Conservation (phyloP, 208 protist genomes). For the Trypanosoma mega region DNA sequence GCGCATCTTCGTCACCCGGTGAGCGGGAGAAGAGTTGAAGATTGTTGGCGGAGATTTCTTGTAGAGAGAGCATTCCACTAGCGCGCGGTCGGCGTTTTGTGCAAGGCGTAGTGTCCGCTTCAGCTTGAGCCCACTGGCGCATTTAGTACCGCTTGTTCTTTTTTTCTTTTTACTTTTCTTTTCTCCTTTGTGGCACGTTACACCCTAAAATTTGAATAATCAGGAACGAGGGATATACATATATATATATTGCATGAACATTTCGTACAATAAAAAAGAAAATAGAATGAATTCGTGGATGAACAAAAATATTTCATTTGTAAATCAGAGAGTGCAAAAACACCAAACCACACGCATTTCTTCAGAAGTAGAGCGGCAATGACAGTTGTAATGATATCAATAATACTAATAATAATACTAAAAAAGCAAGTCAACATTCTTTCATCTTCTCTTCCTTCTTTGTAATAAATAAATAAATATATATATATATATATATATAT, state of each 20-base stretch:
- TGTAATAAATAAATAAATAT: too few relatives aligned
- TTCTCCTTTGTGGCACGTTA: too few relatives aligned
- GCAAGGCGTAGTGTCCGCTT: constrained; percentile 19
- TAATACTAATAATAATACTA: too few relatives aligned
- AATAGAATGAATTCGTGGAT: neutral
- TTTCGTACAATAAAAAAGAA: neutral
- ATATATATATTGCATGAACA: neutral
- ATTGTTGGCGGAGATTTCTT: constrained; percentile 24
- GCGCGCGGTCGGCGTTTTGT: constrained; percentile 8
- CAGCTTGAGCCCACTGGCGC: constrained; percentile 25
- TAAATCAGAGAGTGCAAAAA: too few relatives aligned
- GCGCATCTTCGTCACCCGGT: constrained; percentile 39
- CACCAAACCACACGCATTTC: too few relatives aligned
- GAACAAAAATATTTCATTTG: neutral
- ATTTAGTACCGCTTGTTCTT: constrained; percentile 1
- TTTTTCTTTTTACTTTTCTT: constrained; percentile 1
- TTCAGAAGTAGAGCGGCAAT: too few relatives aligned
- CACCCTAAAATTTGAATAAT: neutral
- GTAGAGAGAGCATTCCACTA: constrained; percentile 15
- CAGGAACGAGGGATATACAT: neutral
- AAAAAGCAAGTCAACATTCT: too few relatives aligned
- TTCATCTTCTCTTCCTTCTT: too few relatives aligned
- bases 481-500: too few relatives aligned
- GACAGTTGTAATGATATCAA: too few relatives aligned
- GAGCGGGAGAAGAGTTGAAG: constrained; percentile 12